A percentile compares a stretch with the other conserved stretches of the same genome.
phyloP scores from a whole-genome alignment of 495 filamentous ascomycete species.

The Penicillium bovifimosum region DNA sequence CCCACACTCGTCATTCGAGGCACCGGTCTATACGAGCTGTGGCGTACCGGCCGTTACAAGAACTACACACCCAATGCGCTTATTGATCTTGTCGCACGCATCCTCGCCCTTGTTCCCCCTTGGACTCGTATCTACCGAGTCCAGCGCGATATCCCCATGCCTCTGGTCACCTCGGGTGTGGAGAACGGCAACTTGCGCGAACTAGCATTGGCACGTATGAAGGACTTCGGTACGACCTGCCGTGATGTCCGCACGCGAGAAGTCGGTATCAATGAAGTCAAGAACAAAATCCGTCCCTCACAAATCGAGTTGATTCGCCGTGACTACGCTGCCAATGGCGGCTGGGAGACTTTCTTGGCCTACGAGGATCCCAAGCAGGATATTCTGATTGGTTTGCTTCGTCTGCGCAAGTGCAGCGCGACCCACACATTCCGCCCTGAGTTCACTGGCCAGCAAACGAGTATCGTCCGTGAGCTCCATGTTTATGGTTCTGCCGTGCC shows the following conservation, averaged over 20 bases:
- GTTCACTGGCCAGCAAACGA: slow-evolving; percentile 78
- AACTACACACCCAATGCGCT: slow-evolving; percentile 97
- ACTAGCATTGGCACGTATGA: slow-evolving; percentile 89
- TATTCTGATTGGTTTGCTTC: slow-evolving; percentile 87
- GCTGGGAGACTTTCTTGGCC: slow-evolving; percentile 97
- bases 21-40: slow-evolving; percentile 93
- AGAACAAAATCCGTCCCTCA: slow-evolving; percentile 93
- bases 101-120: slow-evolving; percentile 87
- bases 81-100: slow-evolving; percentile 90
- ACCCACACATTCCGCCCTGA: slow-evolving; percentile 90
- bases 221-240: slow-evolving; percentile 95
- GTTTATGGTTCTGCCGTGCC: slow-evolving; percentile 96
- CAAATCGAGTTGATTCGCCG: slow-evolving; percentile 95
- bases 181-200: slow-evolving; percentile 97
- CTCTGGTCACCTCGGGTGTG: slow-evolving; percentile 90
- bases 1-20: slow-evolving; percentile 96
- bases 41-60: slow-evolving; percentile 94
- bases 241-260: slow-evolving; percentile 97
- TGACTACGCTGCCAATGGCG: slow-evolving; percentile 90
- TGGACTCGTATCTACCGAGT: slow-evolving; percentile 99
- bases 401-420: slow-evolving; percentile 81
- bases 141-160: slow-evolving; percentile 98
- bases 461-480: slow-evolving; percentile 88
- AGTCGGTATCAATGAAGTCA: slow-evolving; percentile 97
- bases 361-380: slow-evolving; percentile 99